Conservation (phyloP, 768 basidiomycete species). For the Russula earlei region DNA sequence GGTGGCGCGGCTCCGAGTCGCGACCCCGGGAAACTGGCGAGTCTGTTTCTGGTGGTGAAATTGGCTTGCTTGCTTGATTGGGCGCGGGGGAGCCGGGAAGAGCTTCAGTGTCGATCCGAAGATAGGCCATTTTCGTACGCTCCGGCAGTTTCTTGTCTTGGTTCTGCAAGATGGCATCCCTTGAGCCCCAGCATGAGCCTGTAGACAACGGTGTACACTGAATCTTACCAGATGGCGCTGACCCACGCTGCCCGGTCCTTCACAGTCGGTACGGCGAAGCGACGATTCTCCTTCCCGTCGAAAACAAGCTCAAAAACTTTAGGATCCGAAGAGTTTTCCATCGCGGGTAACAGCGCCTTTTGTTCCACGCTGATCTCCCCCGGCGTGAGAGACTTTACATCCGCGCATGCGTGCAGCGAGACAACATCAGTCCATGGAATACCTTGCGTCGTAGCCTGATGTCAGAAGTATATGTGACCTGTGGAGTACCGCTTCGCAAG, state of each 20-base stretch:
- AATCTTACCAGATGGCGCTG: constrained; percentile 57
- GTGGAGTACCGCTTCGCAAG: constrained; percentile 34
- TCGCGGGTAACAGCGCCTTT: constrained; percentile 31
- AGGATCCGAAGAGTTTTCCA: constrained; percentile 32
- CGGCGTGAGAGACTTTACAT: constrained; percentile 49
- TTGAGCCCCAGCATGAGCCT: constrained; percentile 21
- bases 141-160: constrained; percentile 23
- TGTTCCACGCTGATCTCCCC: constrained; percentile 38
- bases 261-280: constrained; percentile 52
- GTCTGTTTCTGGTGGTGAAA: background rate
- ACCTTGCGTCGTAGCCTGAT: constrained; percentile 35
- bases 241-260: constrained; percentile 66
- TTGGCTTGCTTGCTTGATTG: background rate
- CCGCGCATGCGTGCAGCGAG: constrained; percentile 42
- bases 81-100: background rate
- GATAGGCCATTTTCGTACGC: constrained; percentile 12
- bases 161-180: constrained; percentile 49
- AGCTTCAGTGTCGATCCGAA: constrained; percentile 20
- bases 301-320: constrained; percentile 61
- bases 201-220: background rate
- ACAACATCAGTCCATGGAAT: constrained; percentile 39
- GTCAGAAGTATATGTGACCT: constrained; percentile 38
- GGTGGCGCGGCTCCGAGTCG: background rate
- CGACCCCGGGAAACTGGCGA: background rate
- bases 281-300: constrained; percentile 41